Evolutionary conservation across 1,139 yeast genomes (phyloP).

Genomic region (Sugiyamaella castrensis): DNA sequence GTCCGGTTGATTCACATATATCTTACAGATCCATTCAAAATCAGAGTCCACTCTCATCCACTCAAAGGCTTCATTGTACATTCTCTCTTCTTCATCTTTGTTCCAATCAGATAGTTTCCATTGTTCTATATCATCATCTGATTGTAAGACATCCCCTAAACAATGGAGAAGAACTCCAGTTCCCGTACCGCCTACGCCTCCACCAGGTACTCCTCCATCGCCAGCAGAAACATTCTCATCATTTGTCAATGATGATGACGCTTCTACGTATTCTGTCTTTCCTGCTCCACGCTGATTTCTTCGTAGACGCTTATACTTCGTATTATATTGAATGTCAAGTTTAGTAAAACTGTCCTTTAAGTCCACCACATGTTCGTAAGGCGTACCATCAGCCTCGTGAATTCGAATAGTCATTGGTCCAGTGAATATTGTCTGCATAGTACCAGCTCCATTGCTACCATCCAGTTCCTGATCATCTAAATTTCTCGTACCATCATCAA

Average conservation of each 20-base stretch:
- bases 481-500: conserved; percentile 41
- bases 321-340: conserved; percentile 90
- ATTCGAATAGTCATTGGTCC: conserved; percentile 98
- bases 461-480: conserved; percentile 29
- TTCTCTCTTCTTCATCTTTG: conserved; percentile 63
- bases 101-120: conserved; percentile 81
- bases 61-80: conserved; percentile 85
- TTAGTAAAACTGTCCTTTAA: conserved; percentile 81
- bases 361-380: conserved; percentile 95
- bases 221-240: conserved; percentile 11
- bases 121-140: conserved; percentile 55
- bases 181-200: conserved; percentile 24
- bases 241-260: conserved; percentile 7
- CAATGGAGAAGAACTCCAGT: conserved; percentile 50
- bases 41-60: conserved; percentile 98
- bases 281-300: conserved; percentile 49
- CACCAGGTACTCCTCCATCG: conserved; percentile 1
- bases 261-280: conserved; percentile 30
- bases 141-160: conserved; percentile 73
- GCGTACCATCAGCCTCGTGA: conserved; percentile 99
- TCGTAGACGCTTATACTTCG: conserved; percentile 74
- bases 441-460: conserved; percentile 7
- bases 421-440: conserved; percentile 34
- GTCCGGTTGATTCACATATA: conserved; percentile 84
- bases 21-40: conserved; percentile 90